phyloP scores from a whole-genome alignment of 2,329 filamentous ascomycete genomes.

The Fusarium sp. region DNA sequence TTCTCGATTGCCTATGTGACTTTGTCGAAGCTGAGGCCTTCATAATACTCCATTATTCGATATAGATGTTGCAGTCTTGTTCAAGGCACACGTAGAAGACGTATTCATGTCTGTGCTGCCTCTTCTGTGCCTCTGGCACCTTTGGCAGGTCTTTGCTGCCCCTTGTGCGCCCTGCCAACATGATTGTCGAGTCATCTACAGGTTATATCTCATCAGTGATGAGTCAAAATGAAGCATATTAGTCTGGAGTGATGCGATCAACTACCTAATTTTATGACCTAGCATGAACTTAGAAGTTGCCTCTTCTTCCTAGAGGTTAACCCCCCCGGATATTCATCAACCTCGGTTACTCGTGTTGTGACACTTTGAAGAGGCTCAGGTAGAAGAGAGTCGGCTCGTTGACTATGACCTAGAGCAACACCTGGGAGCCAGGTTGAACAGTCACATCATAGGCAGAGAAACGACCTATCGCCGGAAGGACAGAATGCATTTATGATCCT shows the following conservation, averaged over 20 bases:
- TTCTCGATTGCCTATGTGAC: not conserved
- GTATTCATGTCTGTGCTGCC: not conserved
- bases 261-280: too few species aligned
- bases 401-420: not conserved
- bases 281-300: too few species aligned
- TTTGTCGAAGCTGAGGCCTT: not conserved
- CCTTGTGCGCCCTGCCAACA: not conserved
- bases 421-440: not conserved
- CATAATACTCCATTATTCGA: not conserved
- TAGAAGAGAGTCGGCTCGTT: not conserved
- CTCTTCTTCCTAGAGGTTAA: not conserved
- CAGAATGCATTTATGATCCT: slow-evolving; percentile 15
- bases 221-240: too few species aligned
- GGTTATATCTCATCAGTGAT: too few species aligned
- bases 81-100: not conserved
- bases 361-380: not conserved
- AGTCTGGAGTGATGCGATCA: too few species aligned
- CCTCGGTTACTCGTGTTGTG: too few species aligned
- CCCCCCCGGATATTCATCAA: not conserved
- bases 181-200: too few species aligned
- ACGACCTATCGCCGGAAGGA: not conserved
- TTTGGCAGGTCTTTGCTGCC: not conserved
- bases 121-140: not conserved
- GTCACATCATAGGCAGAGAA: not conserved
- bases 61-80: not conserved